phyloP scores from a whole-genome alignment of 2,329 filamentous ascomycete species.

The Coniochaeta sp. region DNA sequence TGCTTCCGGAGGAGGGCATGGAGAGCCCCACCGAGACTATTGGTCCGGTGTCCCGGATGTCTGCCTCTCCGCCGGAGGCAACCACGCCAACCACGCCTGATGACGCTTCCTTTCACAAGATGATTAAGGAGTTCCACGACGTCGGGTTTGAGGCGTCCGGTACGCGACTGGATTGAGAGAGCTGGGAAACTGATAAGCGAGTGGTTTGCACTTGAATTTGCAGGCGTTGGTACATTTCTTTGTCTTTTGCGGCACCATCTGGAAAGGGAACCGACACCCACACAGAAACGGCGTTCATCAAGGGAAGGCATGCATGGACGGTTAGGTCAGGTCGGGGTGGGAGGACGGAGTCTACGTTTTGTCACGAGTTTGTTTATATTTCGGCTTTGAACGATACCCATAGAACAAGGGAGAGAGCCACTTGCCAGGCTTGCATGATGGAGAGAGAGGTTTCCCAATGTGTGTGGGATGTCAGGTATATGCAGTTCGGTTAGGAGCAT shows the following conservation, averaged over 20 bases:
- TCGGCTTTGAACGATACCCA: background rate
- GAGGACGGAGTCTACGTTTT: background rate
- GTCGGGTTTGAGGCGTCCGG: background rate
- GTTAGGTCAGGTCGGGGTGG: background rate
- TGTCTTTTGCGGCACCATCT: background rate
- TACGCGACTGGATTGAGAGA: background rate
- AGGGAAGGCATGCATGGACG: background rate
- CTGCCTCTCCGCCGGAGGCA: constrained; percentile 11
- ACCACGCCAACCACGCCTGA: constrained; percentile 6
- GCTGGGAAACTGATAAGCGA: background rate
- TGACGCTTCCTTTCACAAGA: background rate
- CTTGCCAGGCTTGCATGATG: background rate
- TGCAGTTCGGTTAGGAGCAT: background rate
- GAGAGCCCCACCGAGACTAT: constrained; percentile 16
- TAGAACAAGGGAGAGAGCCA: background rate
- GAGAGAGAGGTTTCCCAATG: background rate
- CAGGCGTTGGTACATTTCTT: too few relatives aligned
- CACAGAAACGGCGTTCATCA: background rate
- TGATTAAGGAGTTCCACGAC: background rate
- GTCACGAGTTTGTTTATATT: background rate
- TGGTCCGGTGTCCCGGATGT: constrained; percentile 16
- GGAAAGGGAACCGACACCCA: background rate
- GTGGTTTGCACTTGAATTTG: background rate
- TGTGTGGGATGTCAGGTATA: background rate
- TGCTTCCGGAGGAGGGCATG: constrained; percentile 8